Conservation (phyloP, 768 basidiomycete species). For the Tricholoma bakamatsutake region DNA sequence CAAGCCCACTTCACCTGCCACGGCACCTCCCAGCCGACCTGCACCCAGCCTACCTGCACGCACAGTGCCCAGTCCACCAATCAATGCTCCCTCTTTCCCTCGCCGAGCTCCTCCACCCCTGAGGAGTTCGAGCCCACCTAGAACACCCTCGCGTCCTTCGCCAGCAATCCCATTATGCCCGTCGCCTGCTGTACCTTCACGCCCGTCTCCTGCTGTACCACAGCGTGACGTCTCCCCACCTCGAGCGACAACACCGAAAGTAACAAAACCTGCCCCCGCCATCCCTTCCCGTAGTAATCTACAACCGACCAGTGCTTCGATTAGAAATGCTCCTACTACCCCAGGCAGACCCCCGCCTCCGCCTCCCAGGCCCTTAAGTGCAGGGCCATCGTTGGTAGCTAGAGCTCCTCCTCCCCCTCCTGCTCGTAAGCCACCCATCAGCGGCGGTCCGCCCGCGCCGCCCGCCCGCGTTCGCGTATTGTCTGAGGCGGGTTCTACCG, state of each 20-base stretch:
- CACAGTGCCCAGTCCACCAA: slow-evolving; percentile 25
- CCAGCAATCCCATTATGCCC: slow-evolving; percentile 35
- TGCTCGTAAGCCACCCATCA: slow-evolving; percentile 28
- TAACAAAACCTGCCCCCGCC: slow-evolving; percentile 22
- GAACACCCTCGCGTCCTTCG: slow-evolving; percentile 32
- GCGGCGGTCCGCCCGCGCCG: slow-evolving; percentile 25
- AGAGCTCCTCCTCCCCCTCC: slow-evolving; percentile 35
- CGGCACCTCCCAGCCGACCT: slow-evolving; percentile 24
- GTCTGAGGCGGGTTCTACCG: slow-evolving; percentile 37
- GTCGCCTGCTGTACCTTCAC: slow-evolving; percentile 22
- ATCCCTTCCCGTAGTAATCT: slow-evolving; percentile 23
- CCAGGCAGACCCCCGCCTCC: slow-evolving; percentile 30
- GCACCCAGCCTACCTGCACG: slow-evolving; percentile 36
- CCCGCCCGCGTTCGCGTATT: slow-evolving; percentile 34
- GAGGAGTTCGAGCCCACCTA: slow-evolving; percentile 26
- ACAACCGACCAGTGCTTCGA: background rate
- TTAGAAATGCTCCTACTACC: slow-evolving; percentile 24
- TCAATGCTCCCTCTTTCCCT: slow-evolving; percentile 33
- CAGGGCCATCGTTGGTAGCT: slow-evolving; percentile 19
- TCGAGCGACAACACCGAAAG: slow-evolving; percentile 10
- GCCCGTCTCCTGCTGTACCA: slow-evolving; percentile 30
- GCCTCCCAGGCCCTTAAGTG: slow-evolving; percentile 37
- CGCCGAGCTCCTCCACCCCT: slow-evolving; percentile 35
- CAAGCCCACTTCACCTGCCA: slow-evolving; percentile 1
- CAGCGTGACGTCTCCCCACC: slow-evolving; percentile 25